Evolutionary conservation across 305 asterid species (phyloP), one percentile per base, ranked within the genome.

Genomic region (Plantago coronopus): DNA sequence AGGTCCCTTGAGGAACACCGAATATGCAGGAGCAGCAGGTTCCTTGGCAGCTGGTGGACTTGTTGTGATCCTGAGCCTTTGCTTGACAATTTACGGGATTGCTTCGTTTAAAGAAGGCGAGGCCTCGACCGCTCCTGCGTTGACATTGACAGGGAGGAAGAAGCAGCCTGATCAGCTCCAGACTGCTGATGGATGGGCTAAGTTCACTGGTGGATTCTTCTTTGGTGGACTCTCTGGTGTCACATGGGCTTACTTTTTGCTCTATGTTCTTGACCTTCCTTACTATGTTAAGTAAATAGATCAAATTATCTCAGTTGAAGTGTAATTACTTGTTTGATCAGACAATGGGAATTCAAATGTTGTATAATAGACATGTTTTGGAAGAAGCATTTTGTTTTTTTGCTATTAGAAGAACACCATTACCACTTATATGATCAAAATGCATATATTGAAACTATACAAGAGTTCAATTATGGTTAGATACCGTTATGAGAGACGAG

Each of bases 31-130:
- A 1, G 68, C 51, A 13, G 99, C 97, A 1, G 99, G 97, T 16
- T 83, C 99, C 0, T 73, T 93, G 6, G 99, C 93, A 0, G 99
- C 99, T 4, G 99, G 80, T 0, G 99, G 99, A 0, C 83, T 93
- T 0, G 97, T 93, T 0, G 87, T 81, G 70, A 89, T 93, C 56
- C 82, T 93, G 2, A 89, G 96, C 85, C 49, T 93, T 4, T 76
- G 81, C 79, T 55, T 89, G 67, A 89, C 99, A 0, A 83, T 93
- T 6, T 89, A 93, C 22, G 99, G 99, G 13, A 72, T 93, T 8
- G 51, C 99, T 1, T 83, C 99, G 0, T 93, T 93, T 69, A 87
- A 93, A 20, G 99, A 89, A 62, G 97, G 94, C 0, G 97, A 83
- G 43, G 76, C 91, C 1, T 89, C 98, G 3, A 83, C 76, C 4